Base-by-base conservation (phyloP, 768 basidiomycete genomes). In the Imleria badia region DNA sequence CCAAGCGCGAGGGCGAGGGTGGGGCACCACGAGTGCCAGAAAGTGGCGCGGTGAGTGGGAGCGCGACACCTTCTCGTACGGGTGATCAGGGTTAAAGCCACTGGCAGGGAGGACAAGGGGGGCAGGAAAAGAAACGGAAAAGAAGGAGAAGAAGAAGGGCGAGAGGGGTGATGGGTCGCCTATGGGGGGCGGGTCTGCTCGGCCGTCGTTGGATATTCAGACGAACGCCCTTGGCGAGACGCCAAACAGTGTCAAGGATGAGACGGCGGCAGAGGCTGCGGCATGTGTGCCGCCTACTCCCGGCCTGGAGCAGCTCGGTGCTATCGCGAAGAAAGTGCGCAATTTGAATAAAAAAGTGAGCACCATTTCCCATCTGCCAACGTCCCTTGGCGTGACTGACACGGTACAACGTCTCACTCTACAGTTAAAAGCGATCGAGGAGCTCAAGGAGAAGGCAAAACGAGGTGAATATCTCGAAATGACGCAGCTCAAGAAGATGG, bases 371-470 rank as follows among this genome's bases (percentile, higher is more conserved):
- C 19, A 3, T n/a, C 19, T 8, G 5, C 31, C 14, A 9, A n/a
- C 5, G 10, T 39, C 22, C 10, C 31, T 33, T 10, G 11, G 5
- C 2, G 13, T 20, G 48, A 38, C 39, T 54, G 17, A 57, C 15
- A 2, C 15, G 15, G 13, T 14, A 7, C n/a, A 17, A 19, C 13
- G 14, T 23, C 23, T 19, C 39, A 5, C 4, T 20, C 10, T 52
- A 35, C 61, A 97, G 94, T 79, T 99, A 60, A 98, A 97, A 71
- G 96, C 96, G n/a, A 98, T 99, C 60, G 94, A 98, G 20, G 94
- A 98, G 65, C 83, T 99, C 46, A 98, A 98, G 76, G 91, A 91
- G 60, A 94, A 94, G 75, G 81, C 84, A 26, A 87, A 83, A 66
- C 83, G 89, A 33, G 96, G 97, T 1, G 95, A 98, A 70, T 82